phyloP scores from a whole-genome alignment of 768 basidiomycete species.

The Stropharia rugosoannulata region DNA sequence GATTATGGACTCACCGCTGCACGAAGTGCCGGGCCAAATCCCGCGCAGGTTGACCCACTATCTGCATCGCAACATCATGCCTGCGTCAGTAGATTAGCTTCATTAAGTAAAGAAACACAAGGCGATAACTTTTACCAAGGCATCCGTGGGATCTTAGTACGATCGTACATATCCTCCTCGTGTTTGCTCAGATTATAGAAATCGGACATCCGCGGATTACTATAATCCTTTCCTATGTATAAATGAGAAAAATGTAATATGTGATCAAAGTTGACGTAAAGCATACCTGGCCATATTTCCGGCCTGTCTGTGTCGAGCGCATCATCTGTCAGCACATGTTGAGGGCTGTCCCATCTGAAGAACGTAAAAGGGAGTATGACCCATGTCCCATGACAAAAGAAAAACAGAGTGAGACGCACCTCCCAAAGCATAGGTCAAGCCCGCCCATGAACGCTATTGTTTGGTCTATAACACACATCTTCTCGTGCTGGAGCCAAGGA shows the following conservation, averaged over 20 bases:
- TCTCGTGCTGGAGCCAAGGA: conserved; percentile 74
- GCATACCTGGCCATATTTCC: conserved; percentile 85
- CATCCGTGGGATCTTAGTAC: conserved; percentile 88
- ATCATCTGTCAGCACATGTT: conserved; percentile 89
- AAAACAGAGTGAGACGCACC: conserved; percentile 35
- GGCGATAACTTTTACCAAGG: conserved; percentile 67
- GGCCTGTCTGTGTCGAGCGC: conserved; percentile 57
- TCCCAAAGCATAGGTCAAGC: conserved; percentile 89
- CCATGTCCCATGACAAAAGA: not conserved
- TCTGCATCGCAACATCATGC: conserved; percentile 97
- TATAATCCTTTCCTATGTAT: conserved; percentile 87
- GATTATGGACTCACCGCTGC: conserved; percentile 57
- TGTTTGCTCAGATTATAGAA: conserved; percentile 88
- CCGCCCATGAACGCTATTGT: conserved; percentile 99
- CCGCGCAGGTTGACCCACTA: conserved; percentile 94
- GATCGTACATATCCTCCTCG: conserved; percentile 94
- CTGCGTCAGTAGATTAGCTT: conserved; percentile 33
- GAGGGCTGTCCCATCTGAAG: conserved; percentile 91
- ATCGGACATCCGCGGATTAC: conserved; percentile 85
- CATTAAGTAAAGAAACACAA: too few relatives aligned
- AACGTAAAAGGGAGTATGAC: not conserved
- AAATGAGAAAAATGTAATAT: not conserved
- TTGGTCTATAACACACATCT: conserved; percentile 95
- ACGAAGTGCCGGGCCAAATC: conserved; percentile 95
- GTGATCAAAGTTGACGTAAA: not conserved